Base-by-base conservation (phyloP, 2,329 filamentous ascomycete genomes). In the Arthrobotrys pseudoclavata region DNA sequence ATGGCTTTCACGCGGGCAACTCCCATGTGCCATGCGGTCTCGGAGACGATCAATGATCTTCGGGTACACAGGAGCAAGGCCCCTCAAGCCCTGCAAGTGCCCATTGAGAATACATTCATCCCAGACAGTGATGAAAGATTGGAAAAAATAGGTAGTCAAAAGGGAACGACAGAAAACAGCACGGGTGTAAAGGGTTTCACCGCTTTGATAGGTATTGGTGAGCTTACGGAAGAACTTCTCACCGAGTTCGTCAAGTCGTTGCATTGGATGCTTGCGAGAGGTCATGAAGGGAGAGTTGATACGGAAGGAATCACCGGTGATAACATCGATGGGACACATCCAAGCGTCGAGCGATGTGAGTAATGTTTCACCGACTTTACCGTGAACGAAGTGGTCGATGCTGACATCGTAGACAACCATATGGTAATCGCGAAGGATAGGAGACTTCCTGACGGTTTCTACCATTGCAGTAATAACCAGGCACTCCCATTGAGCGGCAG, bases 161-260 rank as follows among this genome's bases (percentile, higher is more conserved):
- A 77, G 31, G 7, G 74, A 77, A 7, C 74, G 67, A 18, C 64
- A 77, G 24, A 77, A 52, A 13, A 77, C 74, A 7, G 74, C 74
- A 22, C 67, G 67, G 12, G 74, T 77, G 53, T 77, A 77, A 4
- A 77, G 53, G 13, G 31, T 24, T 24, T 77, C 74, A 12, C 74
- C 74, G 15, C 61, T 67, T 18, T 77, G 67, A 26, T 68, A 18
- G 1, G 52, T 61, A 22, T 77, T 69, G 9, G 70, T 71, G 20
- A 77, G 22, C 29, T 71, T 71, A 18, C 74, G 74, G 74, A 77
- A 77, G 13, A 71, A 77, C 31, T 57, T 67, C 62, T 77, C 74
- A 48, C 74, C 74, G 6, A 77, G 50, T 2, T 71, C 74, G 13
- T 77, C 74, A 6, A 77, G 60, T 18, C 61, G 67, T 57, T 77